Percentiles rank a stretch among this genome's conserved stretches.
Conservation (phyloP, 768 basidiomycete species). For the Lactifluus subvellereus region DNA sequence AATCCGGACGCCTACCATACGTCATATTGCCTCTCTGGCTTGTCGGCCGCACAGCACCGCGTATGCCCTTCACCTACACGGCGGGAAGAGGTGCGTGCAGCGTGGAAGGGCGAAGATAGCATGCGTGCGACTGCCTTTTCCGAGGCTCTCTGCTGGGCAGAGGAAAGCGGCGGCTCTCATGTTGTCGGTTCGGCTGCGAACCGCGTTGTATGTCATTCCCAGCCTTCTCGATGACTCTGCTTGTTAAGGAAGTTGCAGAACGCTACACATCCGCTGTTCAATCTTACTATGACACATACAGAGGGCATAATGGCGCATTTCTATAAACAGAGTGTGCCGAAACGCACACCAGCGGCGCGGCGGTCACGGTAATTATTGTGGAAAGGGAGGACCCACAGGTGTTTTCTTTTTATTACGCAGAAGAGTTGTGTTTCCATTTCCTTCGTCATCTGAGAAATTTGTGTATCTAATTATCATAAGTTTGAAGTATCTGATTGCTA, state of each 20-base stretch:
- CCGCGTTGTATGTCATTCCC: slow-evolving; percentile 46
- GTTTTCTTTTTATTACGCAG: background rate
- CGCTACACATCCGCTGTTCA: slow-evolving; percentile 75
- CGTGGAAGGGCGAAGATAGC: slow-evolving; percentile 38
- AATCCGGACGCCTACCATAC: slow-evolving; percentile 95
- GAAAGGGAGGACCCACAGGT: background rate
- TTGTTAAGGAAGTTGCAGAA: slow-evolving; percentile 43
- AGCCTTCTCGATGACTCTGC: background rate
- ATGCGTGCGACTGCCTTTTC: slow-evolving; percentile 44
- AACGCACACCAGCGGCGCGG: background rate
- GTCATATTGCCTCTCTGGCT: slow-evolving; percentile 83
- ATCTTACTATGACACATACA: slow-evolving; percentile 62
- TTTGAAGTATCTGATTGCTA: too few relatives aligned
- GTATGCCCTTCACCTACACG: slow-evolving; percentile 45
- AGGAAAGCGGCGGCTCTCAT: slow-evolving; percentile 53
- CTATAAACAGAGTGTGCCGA: slow-evolving; percentile 53
- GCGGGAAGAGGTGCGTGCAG: slow-evolving; percentile 31
- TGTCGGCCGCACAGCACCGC: slow-evolving; percentile 83
- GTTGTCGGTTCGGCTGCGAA: slow-evolving; percentile 58
- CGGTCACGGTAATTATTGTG: background rate
- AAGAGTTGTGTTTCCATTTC: background rate
- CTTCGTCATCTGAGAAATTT: background rate
- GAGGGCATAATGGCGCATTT: slow-evolving; percentile 67
- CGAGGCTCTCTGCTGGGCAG: slow-evolving; percentile 56
- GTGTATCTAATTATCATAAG: background rate